Conservation (phyloP, 2,329 filamentous ascomycete genomes). For the Arachnomyces sp. region DNA sequence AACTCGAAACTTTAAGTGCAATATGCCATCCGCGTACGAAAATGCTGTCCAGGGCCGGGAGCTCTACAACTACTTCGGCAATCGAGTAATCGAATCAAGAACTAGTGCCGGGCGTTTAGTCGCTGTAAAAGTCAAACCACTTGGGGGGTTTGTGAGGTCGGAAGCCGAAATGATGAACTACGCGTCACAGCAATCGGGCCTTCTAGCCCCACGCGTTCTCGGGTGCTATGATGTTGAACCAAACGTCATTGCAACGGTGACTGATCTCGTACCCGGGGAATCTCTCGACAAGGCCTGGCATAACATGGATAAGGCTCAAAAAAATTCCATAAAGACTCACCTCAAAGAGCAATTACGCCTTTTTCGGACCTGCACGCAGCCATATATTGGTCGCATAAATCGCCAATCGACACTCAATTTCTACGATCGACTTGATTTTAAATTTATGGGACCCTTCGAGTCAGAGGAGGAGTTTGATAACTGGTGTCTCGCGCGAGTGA, state of each 20-base stretch:
- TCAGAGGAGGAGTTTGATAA: slow-evolving; percentile 13
- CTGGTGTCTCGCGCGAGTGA: no score
- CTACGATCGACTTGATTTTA: slow-evolving; percentile 5
- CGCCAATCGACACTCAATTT: slow-evolving; percentile 8
- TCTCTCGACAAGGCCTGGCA: slow-evolving; percentile 9
- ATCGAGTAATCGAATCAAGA: slow-evolving; percentile 6
- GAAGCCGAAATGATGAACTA: slow-evolving; percentile 11
- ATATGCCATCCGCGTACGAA: no score
- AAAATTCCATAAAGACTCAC: slow-evolving; percentile 9
- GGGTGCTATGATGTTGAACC: slow-evolving; percentile 4
- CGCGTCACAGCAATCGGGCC: slow-evolving; percentile 3
- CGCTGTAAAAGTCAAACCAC: slow-evolving; percentile 8
- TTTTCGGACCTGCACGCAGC: slow-evolving; percentile 12
- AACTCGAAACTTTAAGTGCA: no score
- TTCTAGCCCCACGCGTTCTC: slow-evolving; percentile 6
- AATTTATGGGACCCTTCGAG: slow-evolving; percentile 12
- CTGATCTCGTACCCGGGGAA: slow-evolving; percentile 9
- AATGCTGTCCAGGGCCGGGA: no score
- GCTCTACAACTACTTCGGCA: slow-evolving; percentile 8
- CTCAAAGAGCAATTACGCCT: slow-evolving; percentile 8
- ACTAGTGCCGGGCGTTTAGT: slow-evolving; percentile 6
- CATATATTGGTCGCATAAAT: slow-evolving; percentile 14
- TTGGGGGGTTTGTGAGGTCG: slow-evolving; percentile 2
- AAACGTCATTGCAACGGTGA: slow-evolving; percentile 3
- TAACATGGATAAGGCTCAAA: slow-evolving; percentile 6